phyloP scores from a whole-genome alignment of 768 basidiomycete genomes.

The Lepiota brunneoincarnata region DNA sequence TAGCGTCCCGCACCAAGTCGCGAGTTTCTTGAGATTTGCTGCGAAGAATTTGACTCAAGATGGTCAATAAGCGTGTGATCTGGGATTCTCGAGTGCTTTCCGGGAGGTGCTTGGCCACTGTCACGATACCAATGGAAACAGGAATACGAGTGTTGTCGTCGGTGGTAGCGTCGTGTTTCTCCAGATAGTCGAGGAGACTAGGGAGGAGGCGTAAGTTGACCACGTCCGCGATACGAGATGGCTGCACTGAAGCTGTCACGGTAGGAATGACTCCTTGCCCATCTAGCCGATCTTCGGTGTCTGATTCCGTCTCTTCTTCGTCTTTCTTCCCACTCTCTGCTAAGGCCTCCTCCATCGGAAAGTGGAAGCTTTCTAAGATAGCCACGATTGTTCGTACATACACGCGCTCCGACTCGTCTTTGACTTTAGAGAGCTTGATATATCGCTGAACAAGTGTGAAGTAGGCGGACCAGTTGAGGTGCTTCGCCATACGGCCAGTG shows the following conservation, averaged over 20 bases:
- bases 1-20: conserved; percentile 78
- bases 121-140: conserved; percentile 81
- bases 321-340: conserved; percentile 20
- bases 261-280: conserved; percentile 6
- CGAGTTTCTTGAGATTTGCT: conserved; percentile 92
- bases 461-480: conserved; percentile 84
- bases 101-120: conserved; percentile 82
- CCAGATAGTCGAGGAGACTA: conserved; percentile 72
- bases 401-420: conserved; percentile 71
- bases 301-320: conserved; percentile 25
- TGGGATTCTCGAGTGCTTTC: conserved; percentile 59
- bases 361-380: conserved; percentile 88
- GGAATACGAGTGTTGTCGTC: conserved; percentile 89
- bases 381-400: conserved; percentile 84
- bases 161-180: conserved; percentile 71
- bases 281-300: conserved; percentile 17
- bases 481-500: conserved; percentile 73
- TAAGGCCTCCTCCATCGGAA: conserved; percentile 69
- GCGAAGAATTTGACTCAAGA: conserved; percentile 86
- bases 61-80: conserved; percentile 73
- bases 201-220: conserved; percentile 80
- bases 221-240: conserved; percentile 61
- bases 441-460: conserved; percentile 79
- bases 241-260: conserved; percentile 12
- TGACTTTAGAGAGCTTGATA: conserved; percentile 62